Percentiles rank a stretch among this genome's conserved stretches.
phyloP scores from a whole-genome alignment of 164 flowering plant species.

The Magnolia changhungtana region DNA sequence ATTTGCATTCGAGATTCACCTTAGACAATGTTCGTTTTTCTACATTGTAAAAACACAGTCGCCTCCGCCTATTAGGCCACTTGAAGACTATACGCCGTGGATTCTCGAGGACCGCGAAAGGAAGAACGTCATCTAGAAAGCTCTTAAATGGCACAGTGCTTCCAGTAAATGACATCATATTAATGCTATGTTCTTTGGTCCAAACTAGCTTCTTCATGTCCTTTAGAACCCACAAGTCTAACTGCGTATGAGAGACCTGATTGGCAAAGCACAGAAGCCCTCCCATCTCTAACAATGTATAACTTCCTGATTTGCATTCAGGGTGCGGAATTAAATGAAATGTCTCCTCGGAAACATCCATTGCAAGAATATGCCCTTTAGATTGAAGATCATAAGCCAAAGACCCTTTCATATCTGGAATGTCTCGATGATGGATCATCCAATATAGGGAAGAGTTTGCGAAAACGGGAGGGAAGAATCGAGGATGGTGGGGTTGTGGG shows the following conservation, averaged over 20 bases:
- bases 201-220: neutral
- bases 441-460: conserved; percentile 4
- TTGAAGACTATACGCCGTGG: conserved; percentile 5
- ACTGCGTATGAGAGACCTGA: neutral
- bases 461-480: conserved; percentile 2
- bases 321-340: neutral
- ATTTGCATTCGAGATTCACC: neutral
- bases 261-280: conserved; percentile 5
- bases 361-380: conserved; percentile 1
- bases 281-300: conserved; percentile 1
- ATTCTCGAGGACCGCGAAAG: conserved; percentile 1
- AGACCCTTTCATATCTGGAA: neutral
- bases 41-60: neutral
- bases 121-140: neutral
- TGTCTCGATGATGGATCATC: conserved; percentile 5
- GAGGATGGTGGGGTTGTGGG: conserved; percentile 5
- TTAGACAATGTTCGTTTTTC: neutral
- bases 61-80: neutral
- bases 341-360: neutral
- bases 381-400: neutral
- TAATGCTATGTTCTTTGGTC: conserved; percentile 1
- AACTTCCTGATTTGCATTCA: neutral
- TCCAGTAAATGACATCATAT: neutral
- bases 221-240: conserved; percentile 7
- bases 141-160: conserved; percentile 4